Conservation (phyloP, 2,329 filamentous ascomycete genomes). For the Sclerotinia glacialis region DNA sequence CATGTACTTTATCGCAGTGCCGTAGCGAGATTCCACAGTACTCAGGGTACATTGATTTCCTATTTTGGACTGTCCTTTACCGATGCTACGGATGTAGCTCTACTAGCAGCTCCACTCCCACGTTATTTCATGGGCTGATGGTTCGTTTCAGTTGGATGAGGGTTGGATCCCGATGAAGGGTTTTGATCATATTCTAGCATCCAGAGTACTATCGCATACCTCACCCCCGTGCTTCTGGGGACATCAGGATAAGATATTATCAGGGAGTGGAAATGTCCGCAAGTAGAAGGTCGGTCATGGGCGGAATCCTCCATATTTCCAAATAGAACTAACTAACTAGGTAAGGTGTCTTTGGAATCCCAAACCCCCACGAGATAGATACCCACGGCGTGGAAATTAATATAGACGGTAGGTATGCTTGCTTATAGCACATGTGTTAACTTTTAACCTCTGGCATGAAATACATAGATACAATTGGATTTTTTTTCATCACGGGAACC, state of each 20-base stretch:
- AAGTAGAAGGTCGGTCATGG: not conserved
- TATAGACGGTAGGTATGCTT: not conserved
- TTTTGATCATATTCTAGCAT: too few relatives aligned
- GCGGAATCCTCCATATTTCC: not conserved
- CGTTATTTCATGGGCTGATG: not conserved
- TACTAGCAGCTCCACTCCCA: not conserved
- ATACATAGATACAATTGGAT: not conserved
- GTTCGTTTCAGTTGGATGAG: not conserved
- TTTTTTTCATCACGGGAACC: not conserved
- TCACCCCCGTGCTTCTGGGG: not conserved
- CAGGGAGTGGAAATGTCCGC: not conserved
- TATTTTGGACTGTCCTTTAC: not conserved
- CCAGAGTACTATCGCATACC: not conserved
- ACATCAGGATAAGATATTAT: not conserved
- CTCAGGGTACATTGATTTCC: not conserved
- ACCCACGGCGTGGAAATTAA: not conserved
- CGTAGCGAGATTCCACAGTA: constrained; percentile 1
- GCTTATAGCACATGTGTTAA: too few relatives aligned
- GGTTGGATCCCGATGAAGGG: not conserved
- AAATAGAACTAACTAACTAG: too few relatives aligned
- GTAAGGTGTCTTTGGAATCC: not conserved
- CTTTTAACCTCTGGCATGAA: not conserved
- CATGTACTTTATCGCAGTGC: not conserved
- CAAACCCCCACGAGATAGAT: not conserved
- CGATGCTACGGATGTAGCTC: not conserved